These are phyloP conservation scores for Saturnispora silvae DNA, from an alignment of 805 yeast genomes.

Conservation along the genomic window DNA sequence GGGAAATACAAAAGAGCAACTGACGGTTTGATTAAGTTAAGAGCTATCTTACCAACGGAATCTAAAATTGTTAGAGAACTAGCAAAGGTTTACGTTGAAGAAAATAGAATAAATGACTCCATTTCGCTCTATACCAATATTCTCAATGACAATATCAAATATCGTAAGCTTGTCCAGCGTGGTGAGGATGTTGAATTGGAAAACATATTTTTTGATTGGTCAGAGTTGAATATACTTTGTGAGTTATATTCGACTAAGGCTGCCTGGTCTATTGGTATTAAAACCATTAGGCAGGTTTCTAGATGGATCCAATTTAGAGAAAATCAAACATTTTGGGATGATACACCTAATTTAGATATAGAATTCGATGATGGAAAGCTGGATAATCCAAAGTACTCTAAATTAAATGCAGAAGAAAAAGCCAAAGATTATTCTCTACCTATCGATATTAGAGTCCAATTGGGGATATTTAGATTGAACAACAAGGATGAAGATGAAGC, in stretches of 20 bases:
- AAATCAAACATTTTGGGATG: constrained; percentile 58
- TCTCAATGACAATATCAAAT: constrained; percentile 45
- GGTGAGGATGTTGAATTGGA: constrained; percentile 19
- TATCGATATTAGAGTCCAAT: constrained; percentile 74
- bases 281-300: constrained; percentile 56
- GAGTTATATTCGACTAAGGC: constrained; percentile 69
- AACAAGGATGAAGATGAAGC: constrained; percentile 62
- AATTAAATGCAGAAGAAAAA: constrained; percentile 30
- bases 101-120: constrained; percentile 60
- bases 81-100: constrained; percentile 41
- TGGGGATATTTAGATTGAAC: constrained; percentile 65
- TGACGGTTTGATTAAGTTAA: constrained; percentile 57
- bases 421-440: constrained; percentile 49
- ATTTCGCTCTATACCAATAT: constrained; percentile 57
- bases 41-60: constrained; percentile 47
- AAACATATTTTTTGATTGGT: constrained; percentile 66
- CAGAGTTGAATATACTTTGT: constrained; percentile 72
- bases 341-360: constrained; percentile 45
- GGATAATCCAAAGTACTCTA: constrained; percentile 34
- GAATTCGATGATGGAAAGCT: constrained; percentile 73
- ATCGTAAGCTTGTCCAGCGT: constrained; percentile 23
- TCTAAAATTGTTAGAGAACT: constrained; percentile 49
- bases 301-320: constrained; percentile 75
- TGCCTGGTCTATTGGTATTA: constrained; percentile 54
- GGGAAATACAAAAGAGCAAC: constrained; percentile 63